Percentiles rank a stretch among this genome's conserved stretches.
These are phyloP conservation scores for Cordyceps tenuipes DNA, from an alignment of 2,329 filamentous ascomycete genomes.

Conservation along the genomic window DNA sequence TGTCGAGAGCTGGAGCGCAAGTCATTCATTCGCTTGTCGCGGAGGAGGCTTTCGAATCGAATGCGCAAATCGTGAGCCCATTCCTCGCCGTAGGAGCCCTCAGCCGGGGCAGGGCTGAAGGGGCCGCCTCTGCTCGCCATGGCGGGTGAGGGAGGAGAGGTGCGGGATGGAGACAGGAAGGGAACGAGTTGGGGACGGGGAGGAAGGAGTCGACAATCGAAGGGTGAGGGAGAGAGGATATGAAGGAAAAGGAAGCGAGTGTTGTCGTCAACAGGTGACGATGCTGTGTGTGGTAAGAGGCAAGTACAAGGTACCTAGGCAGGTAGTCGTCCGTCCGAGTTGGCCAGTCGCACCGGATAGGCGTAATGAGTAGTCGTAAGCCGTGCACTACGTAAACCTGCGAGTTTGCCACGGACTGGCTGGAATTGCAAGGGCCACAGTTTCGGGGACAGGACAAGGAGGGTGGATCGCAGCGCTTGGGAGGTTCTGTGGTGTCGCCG, in stretches of 20 bases:
- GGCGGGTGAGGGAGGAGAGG: slow-evolving; percentile 13
- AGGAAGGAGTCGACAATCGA: neutral
- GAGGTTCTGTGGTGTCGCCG: neutral
- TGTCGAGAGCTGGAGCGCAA: slow-evolving; percentile 48
- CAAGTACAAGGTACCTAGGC: neutral
- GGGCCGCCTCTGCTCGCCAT: slow-evolving; percentile 33
- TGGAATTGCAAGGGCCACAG: slow-evolving; percentile 10
- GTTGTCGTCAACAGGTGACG: slow-evolving; percentile 4
- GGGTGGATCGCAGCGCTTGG: neutral
- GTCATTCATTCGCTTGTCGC: slow-evolving; percentile 79
- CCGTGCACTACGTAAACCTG: slow-evolving; percentile 15
- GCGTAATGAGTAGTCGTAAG: slow-evolving; percentile 11
- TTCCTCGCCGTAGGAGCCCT: slow-evolving; percentile 53
- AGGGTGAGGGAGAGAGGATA: slow-evolving; percentile 1
- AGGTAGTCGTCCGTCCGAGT: slow-evolving; percentile 5
- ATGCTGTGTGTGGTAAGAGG: neutral
- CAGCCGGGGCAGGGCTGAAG: slow-evolving; percentile 21
- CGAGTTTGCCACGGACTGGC: slow-evolving; percentile 14
- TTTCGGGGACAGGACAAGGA: neutral
- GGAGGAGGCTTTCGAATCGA: slow-evolving; percentile 80
- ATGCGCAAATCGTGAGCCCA: slow-evolving; percentile 72
- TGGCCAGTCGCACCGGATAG: slow-evolving; percentile 6
- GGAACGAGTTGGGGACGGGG: neutral
- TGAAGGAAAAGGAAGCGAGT: slow-evolving; percentile 7
- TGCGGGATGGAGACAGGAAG: neutral